Conservation (phyloP, 768 basidiomycete species). For the Fomitopsis pulvina region DNA sequence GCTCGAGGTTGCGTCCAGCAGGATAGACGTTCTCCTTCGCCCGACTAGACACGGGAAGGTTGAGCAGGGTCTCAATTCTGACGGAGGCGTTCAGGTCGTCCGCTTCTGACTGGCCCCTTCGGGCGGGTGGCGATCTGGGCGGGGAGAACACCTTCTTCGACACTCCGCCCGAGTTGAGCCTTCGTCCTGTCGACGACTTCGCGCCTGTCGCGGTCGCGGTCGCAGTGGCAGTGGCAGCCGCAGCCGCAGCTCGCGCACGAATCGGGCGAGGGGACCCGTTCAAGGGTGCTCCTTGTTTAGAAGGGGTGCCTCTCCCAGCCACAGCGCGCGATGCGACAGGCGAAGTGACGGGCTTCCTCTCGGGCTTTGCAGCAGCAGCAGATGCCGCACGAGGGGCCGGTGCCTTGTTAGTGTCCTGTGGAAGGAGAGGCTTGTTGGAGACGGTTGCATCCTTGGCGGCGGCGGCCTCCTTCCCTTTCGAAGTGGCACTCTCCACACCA, state of each 20-base stretch:
- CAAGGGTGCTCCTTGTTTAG: background rate
- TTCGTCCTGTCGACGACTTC: background rate
- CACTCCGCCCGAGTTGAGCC: background rate
- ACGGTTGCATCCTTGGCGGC: constrained; percentile 17
- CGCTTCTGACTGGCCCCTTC: background rate
- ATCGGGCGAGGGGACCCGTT: background rate
- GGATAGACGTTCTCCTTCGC: constrained; percentile 8
- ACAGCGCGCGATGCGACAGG: constrained; percentile 3
- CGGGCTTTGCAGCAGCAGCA: background rate
- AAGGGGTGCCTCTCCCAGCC: background rate
- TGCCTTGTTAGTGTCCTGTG: constrained; percentile 18
- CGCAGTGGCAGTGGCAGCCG: too few relatives aligned
- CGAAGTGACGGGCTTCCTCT: constrained; percentile 3
- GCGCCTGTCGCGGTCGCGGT: background rate
- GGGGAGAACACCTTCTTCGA: constrained; percentile 14
- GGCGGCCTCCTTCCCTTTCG: constrained; percentile 1
- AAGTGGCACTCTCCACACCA: constrained; percentile 9
- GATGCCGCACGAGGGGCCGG: background rate
- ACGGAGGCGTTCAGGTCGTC: constrained; percentile 4
- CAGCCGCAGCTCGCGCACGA: background rate
- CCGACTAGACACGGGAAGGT: constrained; percentile 1
- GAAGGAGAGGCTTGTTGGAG: constrained; percentile 19
- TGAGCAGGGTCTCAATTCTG: constrained; percentile 12
- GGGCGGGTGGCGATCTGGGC: constrained; percentile 7
- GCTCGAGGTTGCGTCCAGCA: background rate